Base-by-base conservation (phyloP, 2,329 filamentous ascomycete genomes). In the Ceratocystis variospora region DNA sequence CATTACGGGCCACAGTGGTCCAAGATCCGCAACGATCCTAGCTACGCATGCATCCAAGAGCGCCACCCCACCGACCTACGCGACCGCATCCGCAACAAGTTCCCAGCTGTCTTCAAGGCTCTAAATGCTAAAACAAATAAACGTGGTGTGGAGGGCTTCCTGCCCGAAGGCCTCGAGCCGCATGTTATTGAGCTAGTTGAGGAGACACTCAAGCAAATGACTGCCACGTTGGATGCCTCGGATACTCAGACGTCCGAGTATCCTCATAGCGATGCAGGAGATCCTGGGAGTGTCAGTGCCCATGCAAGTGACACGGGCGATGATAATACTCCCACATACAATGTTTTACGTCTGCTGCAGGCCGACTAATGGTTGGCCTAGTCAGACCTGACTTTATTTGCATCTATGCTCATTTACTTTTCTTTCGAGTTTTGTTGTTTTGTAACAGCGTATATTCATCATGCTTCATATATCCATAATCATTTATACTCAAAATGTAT, bases 1-100 rank as follows among this genome's bases (percentile, higher is more conserved):
- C 71, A 78, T 3, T 85, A 86, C 71, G 84, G 84, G 0, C 82
- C 84, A 7, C 80, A 83, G 7, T 87, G 85, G 84, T 85, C 83
- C 63, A 83, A 81, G 72, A 87, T 87, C 22, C 83, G 85, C 71
- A 78, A 83, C 45, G 83, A 87, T 68, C 73, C 79, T 15, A 77
- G 77, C 33, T 85, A 83, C 73, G 77, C 83, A 68, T 75, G 87
- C n/a, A 79, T 80, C 3, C 81, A 73, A 67, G 67, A 66, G 45
- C 77, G 84, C 57, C 81, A 85, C 69, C 83, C 84, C 0, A 87
- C 84, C 0, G 84, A 87, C 71, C 73, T 87, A 63, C 77, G 84
- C 68, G 84, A 87, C 69, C 78, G 84, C 25, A 79, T 86, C 41
- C 79, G 84, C 55, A 87, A 87, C 73, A 86, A 84, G 70, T 85